Percentiles rank a stretch among this genome's conserved stretches.
These are phyloP conservation scores for Paraphaeosphaeria minitans DNA, from an alignment of 2,329 filamentous ascomycete species.

Conservation along the genomic window DNA sequence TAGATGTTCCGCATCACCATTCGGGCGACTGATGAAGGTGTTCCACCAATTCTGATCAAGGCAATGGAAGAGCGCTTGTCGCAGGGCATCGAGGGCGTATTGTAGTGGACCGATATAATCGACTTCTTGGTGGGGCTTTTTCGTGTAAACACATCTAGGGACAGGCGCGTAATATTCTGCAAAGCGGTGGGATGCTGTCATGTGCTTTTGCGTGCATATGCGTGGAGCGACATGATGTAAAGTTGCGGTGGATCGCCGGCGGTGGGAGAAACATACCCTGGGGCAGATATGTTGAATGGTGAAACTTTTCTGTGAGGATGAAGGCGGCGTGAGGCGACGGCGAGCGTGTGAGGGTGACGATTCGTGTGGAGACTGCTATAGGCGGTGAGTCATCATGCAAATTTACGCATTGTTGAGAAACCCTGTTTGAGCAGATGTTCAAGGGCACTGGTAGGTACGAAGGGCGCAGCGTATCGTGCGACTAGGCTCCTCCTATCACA, in stretches of 20 bases:
- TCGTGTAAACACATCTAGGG: constrained; percentile 8
- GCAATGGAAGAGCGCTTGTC: constrained; percentile 85
- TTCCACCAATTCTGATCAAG: constrained; percentile 79
- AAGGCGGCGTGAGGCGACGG: background rate
- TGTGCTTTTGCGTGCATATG: constrained; percentile 5
- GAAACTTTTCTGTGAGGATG: background rate
- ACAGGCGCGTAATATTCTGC: background rate
- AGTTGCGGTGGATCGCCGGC: background rate
- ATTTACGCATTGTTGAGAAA: background rate
- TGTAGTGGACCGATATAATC: constrained; percentile 15
- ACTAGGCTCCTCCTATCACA: background rate
- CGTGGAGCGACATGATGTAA: background rate
- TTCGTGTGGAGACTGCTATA: background rate
- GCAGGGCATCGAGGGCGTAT: constrained; percentile 52
- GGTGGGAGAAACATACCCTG: constrained; percentile 8
- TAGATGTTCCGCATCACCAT: constrained; percentile 97
- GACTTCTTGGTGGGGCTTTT: background rate
- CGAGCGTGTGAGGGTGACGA: background rate
- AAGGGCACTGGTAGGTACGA: background rate
- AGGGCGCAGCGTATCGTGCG: background rate
- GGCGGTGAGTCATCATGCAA: background rate
- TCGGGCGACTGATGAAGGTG: constrained; percentile 87
- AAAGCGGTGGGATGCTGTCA: background rate
- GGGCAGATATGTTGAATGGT: background rate
- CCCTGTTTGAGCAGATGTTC: background rate